phyloP scores from a whole-genome alignment of 495 filamentous ascomycete species.

The Aspergillus baeticus region DNA sequence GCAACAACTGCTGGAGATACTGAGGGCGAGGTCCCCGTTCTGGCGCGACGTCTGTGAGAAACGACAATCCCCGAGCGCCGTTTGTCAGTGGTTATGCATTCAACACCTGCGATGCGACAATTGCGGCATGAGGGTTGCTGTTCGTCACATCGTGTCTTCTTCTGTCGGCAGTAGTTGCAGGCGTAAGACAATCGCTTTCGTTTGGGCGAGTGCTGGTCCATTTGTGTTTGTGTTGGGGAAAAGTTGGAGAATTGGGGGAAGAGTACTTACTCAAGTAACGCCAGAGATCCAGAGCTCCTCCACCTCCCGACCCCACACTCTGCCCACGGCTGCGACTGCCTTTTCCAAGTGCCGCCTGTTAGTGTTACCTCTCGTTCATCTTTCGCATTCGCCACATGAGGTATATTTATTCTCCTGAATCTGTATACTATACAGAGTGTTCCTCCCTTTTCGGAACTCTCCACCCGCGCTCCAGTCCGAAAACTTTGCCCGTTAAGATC shows the following conservation, averaged over 20 bases:
- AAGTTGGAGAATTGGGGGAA: too few relatives aligned
- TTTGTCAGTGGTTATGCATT: conserved; percentile 9
- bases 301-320: too few relatives aligned
- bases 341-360: conserved; percentile 24
- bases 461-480: conserved; percentile 28
- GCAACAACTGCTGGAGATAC: too few relatives aligned
- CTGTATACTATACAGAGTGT: background rate
- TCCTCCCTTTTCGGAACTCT: conserved; percentile 2
- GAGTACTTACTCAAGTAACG: too few relatives aligned
- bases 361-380: too few relatives aligned
- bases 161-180: conserved; percentile 7
- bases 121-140: conserved; percentile 6
- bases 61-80: background rate
- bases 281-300: too few relatives aligned
- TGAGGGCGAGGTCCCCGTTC: background rate
- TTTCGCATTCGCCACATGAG: too few relatives aligned
- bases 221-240: too few relatives aligned
- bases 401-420: too few relatives aligned
- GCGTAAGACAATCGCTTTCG: background rate
- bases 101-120: conserved; percentile 1
- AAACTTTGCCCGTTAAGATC: conserved; percentile 23
- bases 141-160: conserved; percentile 7
- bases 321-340: too few relatives aligned
- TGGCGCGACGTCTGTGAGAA: background rate
- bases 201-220: background rate